These are phyloP conservation scores for Leucocoprinus leucothites DNA, from an alignment of 768 basidiomycete genomes.

Conservation along the genomic window DNA sequence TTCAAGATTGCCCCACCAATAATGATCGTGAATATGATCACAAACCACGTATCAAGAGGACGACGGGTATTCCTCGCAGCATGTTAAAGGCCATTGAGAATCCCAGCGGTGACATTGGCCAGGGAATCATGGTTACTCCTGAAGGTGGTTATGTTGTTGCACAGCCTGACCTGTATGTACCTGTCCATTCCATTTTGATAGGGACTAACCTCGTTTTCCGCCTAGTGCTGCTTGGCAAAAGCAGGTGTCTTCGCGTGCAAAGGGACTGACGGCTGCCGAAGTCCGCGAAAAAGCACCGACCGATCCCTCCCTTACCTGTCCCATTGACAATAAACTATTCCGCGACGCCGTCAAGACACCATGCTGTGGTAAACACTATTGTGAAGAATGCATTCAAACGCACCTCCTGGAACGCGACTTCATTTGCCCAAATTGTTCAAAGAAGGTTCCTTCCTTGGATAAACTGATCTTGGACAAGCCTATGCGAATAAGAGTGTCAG, in stretches of 20 bases:
- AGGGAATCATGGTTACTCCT: constrained; percentile 97
- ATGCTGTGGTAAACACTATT: constrained; percentile 87
- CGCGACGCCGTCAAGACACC: constrained; percentile 95
- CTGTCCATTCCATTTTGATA: neutral
- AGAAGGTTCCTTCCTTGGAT: constrained; percentile 86
- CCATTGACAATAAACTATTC: constrained; percentile 90
- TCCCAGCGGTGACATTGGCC: constrained; percentile 68
- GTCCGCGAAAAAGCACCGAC: constrained; percentile 82
- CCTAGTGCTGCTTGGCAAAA: constrained; percentile 92
- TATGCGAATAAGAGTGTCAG: constrained; percentile 70
- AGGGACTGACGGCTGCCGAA: constrained; percentile 83
- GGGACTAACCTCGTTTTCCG: neutral
- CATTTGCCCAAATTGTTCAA: constrained; percentile 85
- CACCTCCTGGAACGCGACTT: constrained; percentile 95
- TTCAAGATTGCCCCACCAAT: constrained; percentile 98
- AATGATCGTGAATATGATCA: constrained; percentile 95
- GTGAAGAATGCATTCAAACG: constrained; percentile 97
- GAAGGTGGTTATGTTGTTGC: constrained; percentile 98
- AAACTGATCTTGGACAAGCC: constrained; percentile 80
- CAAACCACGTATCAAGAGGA: constrained; percentile 92
- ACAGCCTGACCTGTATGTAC: constrained; percentile 88
- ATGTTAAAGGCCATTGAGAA: constrained; percentile 97
- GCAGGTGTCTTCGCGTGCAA: constrained; percentile 67
- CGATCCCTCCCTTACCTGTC: constrained; percentile 78
- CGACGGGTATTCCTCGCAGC: constrained; percentile 96